These are phyloP conservation scores for Solanum chmielewskii DNA, from an alignment of 257 asterid species.

Conservation along the genomic window DNA sequence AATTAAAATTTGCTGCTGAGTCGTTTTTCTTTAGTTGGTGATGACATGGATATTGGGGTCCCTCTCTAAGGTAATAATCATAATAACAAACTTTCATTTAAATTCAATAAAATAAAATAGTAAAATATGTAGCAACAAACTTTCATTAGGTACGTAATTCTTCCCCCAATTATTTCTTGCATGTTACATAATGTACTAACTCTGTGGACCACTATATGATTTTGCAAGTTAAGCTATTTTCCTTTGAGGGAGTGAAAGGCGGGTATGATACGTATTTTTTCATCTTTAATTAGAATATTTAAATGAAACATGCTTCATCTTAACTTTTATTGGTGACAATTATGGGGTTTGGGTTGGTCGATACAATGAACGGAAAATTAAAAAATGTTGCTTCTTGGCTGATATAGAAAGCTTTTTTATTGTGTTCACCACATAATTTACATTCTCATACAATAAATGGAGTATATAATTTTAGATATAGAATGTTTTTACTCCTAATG, in stretches of 20 bases:
- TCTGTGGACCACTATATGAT: not conserved
- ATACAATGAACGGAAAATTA: no score
- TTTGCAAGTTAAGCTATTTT: not conserved
- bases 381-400: not conserved
- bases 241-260: not conserved
- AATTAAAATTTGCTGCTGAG: constrained; percentile 11
- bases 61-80: not conserved
- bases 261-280: not conserved
- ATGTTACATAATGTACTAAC: constrained; percentile 14
- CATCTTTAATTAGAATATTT: not conserved
- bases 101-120: not conserved
- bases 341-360: rapidly evolving
- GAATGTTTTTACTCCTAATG: not conserved
- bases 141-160: not conserved
- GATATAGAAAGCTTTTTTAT: not conserved
- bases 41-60: constrained; percentile 18
- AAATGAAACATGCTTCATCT: no score
- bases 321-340: no score
- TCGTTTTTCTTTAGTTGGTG: constrained; percentile 42
- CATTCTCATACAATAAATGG: not conserved
- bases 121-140: not conserved
- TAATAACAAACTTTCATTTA: constrained; percentile 1
- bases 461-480: no score
- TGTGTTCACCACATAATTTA: not conserved
- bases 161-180: constrained; percentile 2